Evolutionary conservation across 192 early-diverging fungal species (phyloP), one percentile per base, ranked within the genome.

Genomic region (Coemansia sp.): DNA sequence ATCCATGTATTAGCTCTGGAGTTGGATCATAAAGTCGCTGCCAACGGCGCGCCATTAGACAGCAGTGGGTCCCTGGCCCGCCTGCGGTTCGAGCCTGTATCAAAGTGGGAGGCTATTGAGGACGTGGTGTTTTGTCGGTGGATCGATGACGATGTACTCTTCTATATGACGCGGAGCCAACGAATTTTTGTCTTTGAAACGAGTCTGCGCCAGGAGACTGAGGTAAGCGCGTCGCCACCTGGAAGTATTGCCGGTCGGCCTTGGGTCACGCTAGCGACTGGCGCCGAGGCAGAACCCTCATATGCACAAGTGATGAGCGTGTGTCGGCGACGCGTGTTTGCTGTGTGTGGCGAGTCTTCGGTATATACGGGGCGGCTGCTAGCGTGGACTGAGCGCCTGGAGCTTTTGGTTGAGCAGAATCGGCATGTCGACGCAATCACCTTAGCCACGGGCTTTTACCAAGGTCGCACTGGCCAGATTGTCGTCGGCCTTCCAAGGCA

Each of bases 101-200:
- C 54, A 2, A 72, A 72, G 55, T 85, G 83, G 83, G 52, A 49
- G 6, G 83, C 83, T 3, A 47, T 75, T 11, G 77, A 77, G 24
- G 83, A 85, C 31, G 78, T 85, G 33, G 83, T 77, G 22, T 62
- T 71, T 18, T 85, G 77, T 47, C 78, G 76, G n/a, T 85, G 78
- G 78, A 68, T 85, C 13, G 78, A 80, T 8, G n/a, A 72, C 22
- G 73, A 69, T 5, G 51, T 54, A 10, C 36, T 85, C 22, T 24
- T 85, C 16, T 80, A 73, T 44, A 79, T 85, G 77, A 80, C 83
- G 7, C 77, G 51, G 33, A 80, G 73, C 64, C 83, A 85, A 67
- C 75, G 67, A 6, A 60, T 85, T 13, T 85, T 85, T 77, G 83
- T 78, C n/a, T 64, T 80, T 40, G 83, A 85, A 46, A 64, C 55